A percentile compares a stretch with the other conserved stretches of the same genome.
Conservation (phyloP, 169 alveolate species). For the Eimeria tenella region DNA sequence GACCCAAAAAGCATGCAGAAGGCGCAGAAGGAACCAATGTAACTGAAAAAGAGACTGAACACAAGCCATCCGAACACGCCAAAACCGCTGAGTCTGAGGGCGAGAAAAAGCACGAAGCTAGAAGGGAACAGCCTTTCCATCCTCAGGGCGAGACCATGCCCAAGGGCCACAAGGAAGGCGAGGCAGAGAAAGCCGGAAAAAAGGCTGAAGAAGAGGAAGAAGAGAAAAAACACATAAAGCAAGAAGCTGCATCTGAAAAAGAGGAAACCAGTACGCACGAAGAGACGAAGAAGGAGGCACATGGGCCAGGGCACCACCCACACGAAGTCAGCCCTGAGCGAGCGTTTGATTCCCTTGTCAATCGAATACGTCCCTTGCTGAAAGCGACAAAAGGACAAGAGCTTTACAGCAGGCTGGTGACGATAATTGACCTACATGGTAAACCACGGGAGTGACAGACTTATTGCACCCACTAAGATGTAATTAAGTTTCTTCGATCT, state of each 20-base stretch:
- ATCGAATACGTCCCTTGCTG: slow-evolving; percentile 44
- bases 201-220: not conserved
- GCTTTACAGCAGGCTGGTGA: not conserved
- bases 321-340: not conserved
- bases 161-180: slow-evolving; percentile 6
- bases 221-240: not conserved
- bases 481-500: too few relatives aligned
- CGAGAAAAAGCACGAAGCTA: not conserved
- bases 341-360: not conserved
- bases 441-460: not conserved
- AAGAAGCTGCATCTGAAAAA: not conserved
- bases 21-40: not conserved
- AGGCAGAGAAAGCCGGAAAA: not conserved
- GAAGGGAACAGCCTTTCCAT: not conserved
- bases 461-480: too few relatives aligned
- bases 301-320: not conserved
- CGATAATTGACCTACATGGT: slow-evolving; percentile 51
- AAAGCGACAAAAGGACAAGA: slow-evolving; percentile 43
- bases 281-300: not conserved
- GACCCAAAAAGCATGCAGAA: not conserved
- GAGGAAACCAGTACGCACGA: not conserved
- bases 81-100: not conserved
- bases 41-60: not conserved
- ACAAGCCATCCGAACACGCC: not conserved
- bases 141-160: not conserved